Evolutionary conservation across 257 asterid genomes (phyloP).

Genomic region (Osmanthus fragrans): DNA sequence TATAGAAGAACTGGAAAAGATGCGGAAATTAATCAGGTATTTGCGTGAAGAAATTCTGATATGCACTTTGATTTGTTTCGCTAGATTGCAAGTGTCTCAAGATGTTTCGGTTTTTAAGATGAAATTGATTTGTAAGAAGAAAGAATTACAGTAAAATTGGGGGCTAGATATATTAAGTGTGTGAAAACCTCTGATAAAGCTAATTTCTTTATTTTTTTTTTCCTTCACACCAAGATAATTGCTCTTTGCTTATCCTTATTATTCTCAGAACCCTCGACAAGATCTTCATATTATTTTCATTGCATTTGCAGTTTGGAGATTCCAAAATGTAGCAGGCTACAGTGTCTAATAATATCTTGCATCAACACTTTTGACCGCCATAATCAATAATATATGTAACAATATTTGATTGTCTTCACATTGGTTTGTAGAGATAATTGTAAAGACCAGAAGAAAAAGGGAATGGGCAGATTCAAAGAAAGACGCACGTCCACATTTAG

Average conservation of each 20-base stretch:
- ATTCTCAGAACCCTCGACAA: background rate
- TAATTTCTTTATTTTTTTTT: background rate
- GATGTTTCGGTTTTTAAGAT: background rate
- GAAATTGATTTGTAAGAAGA: background rate
- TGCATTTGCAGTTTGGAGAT: background rate
- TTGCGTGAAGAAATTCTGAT: slow-evolving; percentile 13
- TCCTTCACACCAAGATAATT: background rate
- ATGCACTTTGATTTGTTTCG: slow-evolving; percentile 9
- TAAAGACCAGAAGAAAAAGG: background rate
- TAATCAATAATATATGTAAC: background rate
- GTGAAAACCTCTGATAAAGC: background rate
- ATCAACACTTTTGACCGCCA: background rate
- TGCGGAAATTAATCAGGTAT: slow-evolving; percentile 98
- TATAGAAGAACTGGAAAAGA: slow-evolving; percentile 81
- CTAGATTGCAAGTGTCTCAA: background rate
- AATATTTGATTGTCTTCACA: background rate
- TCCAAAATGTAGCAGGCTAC: background rate
- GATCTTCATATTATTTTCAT: background rate
- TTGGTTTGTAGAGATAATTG: background rate
- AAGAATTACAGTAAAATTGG: background rate
- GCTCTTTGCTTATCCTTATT: background rate
- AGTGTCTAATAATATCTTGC: background rate
- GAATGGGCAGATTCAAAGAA: background rate
- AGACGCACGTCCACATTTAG: background rate
- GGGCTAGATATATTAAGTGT: background rate